Conservation (phyloP, 768 basidiomycete species). For the Amanita pallidorosea region DNA sequence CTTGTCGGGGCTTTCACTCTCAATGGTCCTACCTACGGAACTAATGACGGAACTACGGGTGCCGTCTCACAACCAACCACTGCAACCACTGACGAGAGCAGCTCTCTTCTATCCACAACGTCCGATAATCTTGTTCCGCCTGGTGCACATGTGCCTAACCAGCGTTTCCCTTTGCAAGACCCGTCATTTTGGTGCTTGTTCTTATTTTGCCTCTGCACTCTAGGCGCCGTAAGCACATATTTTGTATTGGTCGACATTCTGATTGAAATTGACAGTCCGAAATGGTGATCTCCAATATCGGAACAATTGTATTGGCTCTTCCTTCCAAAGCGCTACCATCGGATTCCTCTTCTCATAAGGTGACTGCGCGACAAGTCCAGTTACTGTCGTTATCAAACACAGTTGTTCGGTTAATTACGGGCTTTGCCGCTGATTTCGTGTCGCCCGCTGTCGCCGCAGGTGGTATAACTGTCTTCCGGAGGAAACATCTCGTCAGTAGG, state of each 20-base stretch:
- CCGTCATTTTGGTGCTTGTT: slow-evolving; percentile 56
- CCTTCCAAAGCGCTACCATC: slow-evolving; percentile 19
- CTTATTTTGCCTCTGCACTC: slow-evolving; percentile 35
- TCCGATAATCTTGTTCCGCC: neutral
- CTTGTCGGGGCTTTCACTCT: slow-evolving; percentile 40
- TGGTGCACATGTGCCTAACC: neutral
- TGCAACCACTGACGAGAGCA: slow-evolving; percentile 16
- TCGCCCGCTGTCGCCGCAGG: slow-evolving; percentile 44
- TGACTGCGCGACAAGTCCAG: slow-evolving; percentile 55
- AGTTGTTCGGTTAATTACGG: slow-evolving; percentile 52
- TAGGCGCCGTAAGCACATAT: slow-evolving; percentile 53
- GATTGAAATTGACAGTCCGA: slow-evolving; percentile 37
- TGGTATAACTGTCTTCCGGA: slow-evolving; percentile 23
- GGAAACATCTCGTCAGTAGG: slow-evolving; percentile 50
- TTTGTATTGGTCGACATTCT: neutral
- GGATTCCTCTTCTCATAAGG: slow-evolving; percentile 16
- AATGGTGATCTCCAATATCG: slow-evolving; percentile 79
- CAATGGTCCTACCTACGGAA: slow-evolving; percentile 6
- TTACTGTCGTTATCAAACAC: slow-evolving; percentile 66
- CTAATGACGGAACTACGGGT: neutral
- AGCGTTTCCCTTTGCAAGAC: slow-evolving; percentile 20
- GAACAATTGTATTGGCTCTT: slow-evolving; percentile 61
- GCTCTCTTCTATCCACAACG: slow-evolving; percentile 13
- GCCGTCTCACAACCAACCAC: neutral
- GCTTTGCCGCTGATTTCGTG: slow-evolving; percentile 61